These are phyloP conservation scores for Wallacemonas sp. DNA, from an alignment of 208 protist genomes.

Conservation along the genomic window DNA sequence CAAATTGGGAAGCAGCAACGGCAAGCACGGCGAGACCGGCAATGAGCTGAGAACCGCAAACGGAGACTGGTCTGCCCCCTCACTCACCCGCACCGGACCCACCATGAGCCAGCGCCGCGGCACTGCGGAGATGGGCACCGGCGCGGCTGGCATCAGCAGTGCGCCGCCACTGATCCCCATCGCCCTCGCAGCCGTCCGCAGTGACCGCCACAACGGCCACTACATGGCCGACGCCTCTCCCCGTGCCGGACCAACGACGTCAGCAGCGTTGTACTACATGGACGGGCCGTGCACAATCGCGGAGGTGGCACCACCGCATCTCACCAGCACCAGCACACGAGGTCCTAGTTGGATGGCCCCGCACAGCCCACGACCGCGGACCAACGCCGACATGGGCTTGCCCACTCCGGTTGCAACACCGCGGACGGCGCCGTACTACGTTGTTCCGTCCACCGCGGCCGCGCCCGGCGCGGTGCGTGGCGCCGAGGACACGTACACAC, in stretches of 20 bases:
- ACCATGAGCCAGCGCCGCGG: not conserved
- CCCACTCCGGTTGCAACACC: too few relatives aligned
- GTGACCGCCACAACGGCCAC: not conserved
- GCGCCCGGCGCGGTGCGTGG: not conserved
- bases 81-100: not conserved
- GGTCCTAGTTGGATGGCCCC: too few relatives aligned
- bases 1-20: not conserved
- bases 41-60: too few relatives aligned
- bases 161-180: not conserved
- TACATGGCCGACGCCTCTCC: not conserved
- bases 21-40: not conserved
- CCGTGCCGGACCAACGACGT: too few relatives aligned
- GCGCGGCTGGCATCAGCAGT: not conserved
- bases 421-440: not conserved
- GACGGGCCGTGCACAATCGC: slow-evolving; percentile 2
- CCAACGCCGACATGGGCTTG: too few relatives aligned
- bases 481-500: not conserved
- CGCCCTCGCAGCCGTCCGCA: not conserved
- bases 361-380: too few relatives aligned
- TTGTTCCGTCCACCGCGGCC: not conserved
- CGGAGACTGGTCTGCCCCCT: not conserved
- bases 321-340: slow-evolving; percentile 3
- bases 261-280: slow-evolving; percentile 12
- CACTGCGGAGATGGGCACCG: not conserved
- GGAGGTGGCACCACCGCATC: not conserved